phyloP scores from a whole-genome alignment of 2,329 filamentous ascomycete species.

The Stagonosporopsis rhizophila region DNA sequence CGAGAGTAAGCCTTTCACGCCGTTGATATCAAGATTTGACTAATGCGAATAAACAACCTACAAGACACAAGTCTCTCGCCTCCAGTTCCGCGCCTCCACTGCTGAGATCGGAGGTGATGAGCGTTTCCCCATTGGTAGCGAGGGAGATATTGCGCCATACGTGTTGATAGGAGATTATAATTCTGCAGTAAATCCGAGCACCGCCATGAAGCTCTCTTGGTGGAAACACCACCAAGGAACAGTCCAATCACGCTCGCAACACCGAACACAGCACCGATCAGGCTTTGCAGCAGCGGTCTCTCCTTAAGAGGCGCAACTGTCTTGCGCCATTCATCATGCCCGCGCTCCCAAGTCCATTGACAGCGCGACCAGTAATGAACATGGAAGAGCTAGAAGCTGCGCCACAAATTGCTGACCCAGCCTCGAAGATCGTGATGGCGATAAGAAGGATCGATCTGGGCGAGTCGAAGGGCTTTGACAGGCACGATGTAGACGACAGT shows the following conservation, averaged over 20 bases:
- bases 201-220: constrained; percentile 66
- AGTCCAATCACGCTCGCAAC: constrained; percentile 40
- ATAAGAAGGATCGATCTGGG: constrained; percentile 47
- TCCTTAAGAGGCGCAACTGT: constrained; percentile 48
- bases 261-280: constrained; percentile 54
- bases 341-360: constrained; percentile 55
- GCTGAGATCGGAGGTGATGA: constrained; percentile 5
- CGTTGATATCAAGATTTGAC: too few relatives aligned
- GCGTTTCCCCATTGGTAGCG: constrained; percentile 1
- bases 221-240: constrained; percentile 53
- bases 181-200: constrained; percentile 38
- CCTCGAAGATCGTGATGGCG: constrained; percentile 50
- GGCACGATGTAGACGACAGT: constrained; percentile 27
- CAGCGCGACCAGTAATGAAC: constrained; percentile 55
- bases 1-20: not conserved
- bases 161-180: not conserved
- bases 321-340: constrained; percentile 55
- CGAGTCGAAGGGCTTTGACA: constrained; percentile 31
- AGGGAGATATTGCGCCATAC: constrained; percentile 4
- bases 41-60: not conserved
- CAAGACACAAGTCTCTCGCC: constrained; percentile 13
- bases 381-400: constrained; percentile 52
- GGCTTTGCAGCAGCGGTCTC: constrained; percentile 52
- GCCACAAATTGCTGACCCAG: constrained; percentile 47
- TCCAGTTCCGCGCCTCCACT: constrained; percentile 15